Evolutionary conservation across 352 stramenopile species (phyloP).

Genomic region (Phytophthora sp.): DNA sequence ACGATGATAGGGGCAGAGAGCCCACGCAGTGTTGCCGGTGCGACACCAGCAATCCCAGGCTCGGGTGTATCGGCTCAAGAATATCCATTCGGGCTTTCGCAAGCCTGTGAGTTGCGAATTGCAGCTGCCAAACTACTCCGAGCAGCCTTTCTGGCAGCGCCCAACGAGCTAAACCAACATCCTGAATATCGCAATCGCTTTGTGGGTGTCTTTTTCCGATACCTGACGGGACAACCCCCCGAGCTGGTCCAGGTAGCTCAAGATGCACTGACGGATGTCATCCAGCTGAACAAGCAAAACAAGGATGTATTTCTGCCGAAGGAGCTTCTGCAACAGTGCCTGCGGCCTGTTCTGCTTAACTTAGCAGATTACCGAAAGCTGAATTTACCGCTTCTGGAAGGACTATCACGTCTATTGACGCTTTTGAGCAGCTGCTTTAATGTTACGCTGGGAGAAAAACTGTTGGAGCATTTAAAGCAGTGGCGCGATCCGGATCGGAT

Average conservation of each 20-base stretch:
- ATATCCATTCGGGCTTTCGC: constrained; percentile 87
- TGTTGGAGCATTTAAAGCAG: constrained; percentile 96
- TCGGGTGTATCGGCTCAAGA: constrained; percentile 74
- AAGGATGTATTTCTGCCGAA: constrained; percentile 92
- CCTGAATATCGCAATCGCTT: constrained; percentile 88
- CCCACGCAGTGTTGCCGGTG: constrained; percentile 23
- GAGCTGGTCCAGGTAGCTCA: constrained; percentile 86
- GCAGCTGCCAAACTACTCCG: constrained; percentile 89
- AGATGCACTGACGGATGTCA: constrained; percentile 79
- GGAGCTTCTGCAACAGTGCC: constrained; percentile 95
- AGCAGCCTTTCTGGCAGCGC: constrained; percentile 82
- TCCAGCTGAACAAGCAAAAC: constrained; percentile 87
- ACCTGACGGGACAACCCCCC: constrained; percentile 85
- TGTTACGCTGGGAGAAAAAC: constrained; percentile 96
- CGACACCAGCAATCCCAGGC: constrained; percentile 32
- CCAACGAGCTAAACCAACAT: constrained; percentile 85
- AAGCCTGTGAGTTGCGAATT: constrained; percentile 84
- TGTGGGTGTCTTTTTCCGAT: constrained; percentile 91
- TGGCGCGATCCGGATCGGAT: constrained; percentile 92
- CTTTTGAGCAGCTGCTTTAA: constrained; percentile 98
- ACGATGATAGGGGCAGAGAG: constrained; percentile 34
- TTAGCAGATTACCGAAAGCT: constrained; percentile 97
- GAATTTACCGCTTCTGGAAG: constrained; percentile 95
- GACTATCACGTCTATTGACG: constrained; percentile 92
- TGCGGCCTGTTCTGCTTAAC: constrained; percentile 96